Evolutionary conservation across 371 early-diverging fungal species (phyloP).

Genomic region (Mortierella sp.): DNA sequence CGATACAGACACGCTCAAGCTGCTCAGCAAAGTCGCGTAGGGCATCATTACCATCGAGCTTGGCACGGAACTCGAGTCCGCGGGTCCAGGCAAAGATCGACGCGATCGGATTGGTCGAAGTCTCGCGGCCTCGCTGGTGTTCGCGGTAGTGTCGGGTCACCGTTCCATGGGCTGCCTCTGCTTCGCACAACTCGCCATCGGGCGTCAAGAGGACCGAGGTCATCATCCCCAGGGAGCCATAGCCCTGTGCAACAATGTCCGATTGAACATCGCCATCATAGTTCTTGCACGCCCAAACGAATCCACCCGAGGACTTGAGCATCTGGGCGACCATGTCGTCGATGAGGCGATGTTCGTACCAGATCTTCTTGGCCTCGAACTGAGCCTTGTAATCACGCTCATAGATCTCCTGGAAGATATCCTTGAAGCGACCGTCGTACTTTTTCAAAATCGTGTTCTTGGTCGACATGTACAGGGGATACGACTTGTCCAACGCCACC

Average conservation of each 20-base stretch:
- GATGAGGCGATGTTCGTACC: conserved; percentile 96
- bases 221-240: conserved; percentile 92
- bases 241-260: conserved; percentile 94
- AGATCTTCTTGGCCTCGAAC: conserved; percentile 80
- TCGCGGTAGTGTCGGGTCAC: conserved; percentile 97
- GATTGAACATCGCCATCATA: conserved; percentile 96
- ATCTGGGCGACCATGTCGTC: conserved; percentile 99
- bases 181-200: conserved; percentile 92
- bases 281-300: conserved; percentile 96
- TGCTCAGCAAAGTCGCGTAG: conserved; percentile 76
- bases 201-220: conserved; percentile 93
- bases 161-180: conserved; percentile 97
- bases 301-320: conserved; percentile 92
- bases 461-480: conserved; percentile 94
- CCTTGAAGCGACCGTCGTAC: conserved; percentile 97
- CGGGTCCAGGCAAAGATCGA: conserved; percentile 97
- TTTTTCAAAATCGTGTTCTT: conserved; percentile 96
- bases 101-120: conserved; percentile 96
- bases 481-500: conserved; percentile 86
- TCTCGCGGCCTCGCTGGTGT: conserved; percentile 89
- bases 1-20: conserved; percentile 87
- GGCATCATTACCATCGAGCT: conserved; percentile 82
- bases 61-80: conserved; percentile 92
- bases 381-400: conserved; percentile 74
- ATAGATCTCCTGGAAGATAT: conserved; percentile 92